These are phyloP conservation scores for Ailanthus altissimus DNA, from an alignment of 345 rosid genomes.

Conservation along the genomic window DNA sequence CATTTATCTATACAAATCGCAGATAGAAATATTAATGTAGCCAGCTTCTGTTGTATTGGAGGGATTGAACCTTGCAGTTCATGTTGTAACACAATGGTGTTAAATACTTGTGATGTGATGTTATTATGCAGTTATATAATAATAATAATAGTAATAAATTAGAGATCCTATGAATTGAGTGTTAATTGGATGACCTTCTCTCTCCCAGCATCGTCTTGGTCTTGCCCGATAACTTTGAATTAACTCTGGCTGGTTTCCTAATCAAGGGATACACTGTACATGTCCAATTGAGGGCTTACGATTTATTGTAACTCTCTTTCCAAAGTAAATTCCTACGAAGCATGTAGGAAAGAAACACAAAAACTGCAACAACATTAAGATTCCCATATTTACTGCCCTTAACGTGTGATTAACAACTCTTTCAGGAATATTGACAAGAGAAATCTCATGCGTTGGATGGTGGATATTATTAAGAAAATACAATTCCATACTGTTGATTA, in stretches of 20 bases:
- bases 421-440: no score
- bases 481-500: neutral
- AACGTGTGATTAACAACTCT: neutral
- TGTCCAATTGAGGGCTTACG: neutral
- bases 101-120: constrained; percentile 21
- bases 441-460: neutral
- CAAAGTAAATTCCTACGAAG: neutral
- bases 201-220: neutral
- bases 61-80: constrained; percentile 21
- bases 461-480: neutral
- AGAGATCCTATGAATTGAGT: neutral
- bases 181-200: neutral
- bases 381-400: no score
- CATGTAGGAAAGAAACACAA: neutral
- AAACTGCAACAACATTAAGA: neutral
- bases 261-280: neutral
- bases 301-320: neutral
- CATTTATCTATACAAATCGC: constrained; percentile 15
- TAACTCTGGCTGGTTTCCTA: neutral
- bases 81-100: constrained; percentile 19
- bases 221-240: neutral
- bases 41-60: constrained; percentile 19
- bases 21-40: constrained; percentile 34
- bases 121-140: constrained; percentile 24
- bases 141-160: neutral